Evolutionary conservation across 1,284 basidiomycete genomes (phyloP).

Genomic region (Ganoderma lingzhi): DNA sequence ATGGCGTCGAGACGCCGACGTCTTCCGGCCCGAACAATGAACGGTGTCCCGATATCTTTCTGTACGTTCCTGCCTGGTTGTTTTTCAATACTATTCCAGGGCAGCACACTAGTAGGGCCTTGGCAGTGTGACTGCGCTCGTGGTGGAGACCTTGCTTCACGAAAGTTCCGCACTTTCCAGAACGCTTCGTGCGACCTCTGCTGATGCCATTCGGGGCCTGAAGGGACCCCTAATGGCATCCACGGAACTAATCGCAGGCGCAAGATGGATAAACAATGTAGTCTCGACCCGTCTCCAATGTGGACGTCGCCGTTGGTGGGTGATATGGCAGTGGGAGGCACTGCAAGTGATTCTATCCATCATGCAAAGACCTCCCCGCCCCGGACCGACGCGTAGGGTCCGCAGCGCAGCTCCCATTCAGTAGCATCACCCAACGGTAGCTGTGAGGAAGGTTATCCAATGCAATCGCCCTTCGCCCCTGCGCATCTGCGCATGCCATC

Average conservation of each 20-base stretch:
- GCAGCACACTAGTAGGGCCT: neutral
- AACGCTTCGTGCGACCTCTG: conserved; percentile 21
- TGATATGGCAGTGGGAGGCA: neutral
- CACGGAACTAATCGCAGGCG: neutral
- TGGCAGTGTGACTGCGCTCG: conserved; percentile 9
- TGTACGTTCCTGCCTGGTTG: neutral
- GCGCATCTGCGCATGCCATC: neutral
- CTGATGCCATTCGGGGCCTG: neutral
- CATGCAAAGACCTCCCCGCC: neutral
- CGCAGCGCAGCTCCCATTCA: neutral
- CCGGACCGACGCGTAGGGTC: neutral
- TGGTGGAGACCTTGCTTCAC: conserved; percentile 19
- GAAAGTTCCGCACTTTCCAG: conserved; percentile 31
- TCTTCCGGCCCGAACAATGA: neutral
- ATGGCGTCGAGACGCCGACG: neutral
- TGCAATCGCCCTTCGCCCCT: neutral
- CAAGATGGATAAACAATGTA: conserved; percentile 10
- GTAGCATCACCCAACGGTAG: neutral
- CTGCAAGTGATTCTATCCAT: neutral
- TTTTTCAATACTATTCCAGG: neutral
- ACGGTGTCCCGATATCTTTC: neutral
- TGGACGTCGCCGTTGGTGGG: neutral
- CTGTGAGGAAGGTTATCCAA: neutral
- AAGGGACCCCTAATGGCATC: neutral
- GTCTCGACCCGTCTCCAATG: conserved; percentile 5